Conservation (phyloP, 2,329 filamentous ascomycete genomes). For the Magnaporthiopsis incrustans region DNA sequence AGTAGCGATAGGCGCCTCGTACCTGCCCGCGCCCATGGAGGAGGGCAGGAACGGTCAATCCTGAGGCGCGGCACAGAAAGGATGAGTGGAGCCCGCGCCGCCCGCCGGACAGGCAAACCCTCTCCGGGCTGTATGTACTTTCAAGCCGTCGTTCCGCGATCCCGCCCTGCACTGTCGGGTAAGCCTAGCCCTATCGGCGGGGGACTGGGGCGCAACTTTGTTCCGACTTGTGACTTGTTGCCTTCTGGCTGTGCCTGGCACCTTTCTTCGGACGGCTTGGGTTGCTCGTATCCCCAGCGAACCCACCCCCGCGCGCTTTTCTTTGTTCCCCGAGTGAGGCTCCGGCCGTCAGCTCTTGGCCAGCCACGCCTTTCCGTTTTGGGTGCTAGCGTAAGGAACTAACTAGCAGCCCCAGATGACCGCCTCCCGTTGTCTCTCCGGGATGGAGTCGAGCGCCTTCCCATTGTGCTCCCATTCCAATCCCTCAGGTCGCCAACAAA, state of each 20-base stretch:
- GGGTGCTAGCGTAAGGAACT: not conserved
- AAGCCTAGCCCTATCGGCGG: not conserved
- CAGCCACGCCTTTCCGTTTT: not conserved
- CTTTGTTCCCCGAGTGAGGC: not conserved
- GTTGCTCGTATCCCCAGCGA: not conserved
- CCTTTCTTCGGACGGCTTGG: not conserved
- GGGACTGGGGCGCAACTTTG: not conserved
- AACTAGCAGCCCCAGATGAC: not conserved
- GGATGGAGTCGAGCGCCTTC: not conserved
- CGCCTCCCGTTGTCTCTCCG: not conserved
- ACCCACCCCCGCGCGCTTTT: not conserved
- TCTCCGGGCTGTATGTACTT: not conserved
- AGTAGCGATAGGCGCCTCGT: not conserved
- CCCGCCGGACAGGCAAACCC: too few relatives aligned
- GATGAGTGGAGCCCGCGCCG: not conserved
- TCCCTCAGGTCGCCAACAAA: too few relatives aligned
- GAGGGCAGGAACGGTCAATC: not conserved
- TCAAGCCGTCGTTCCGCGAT: not conserved
- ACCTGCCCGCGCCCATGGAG: too few relatives aligned
- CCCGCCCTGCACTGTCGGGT: conserved; percentile 6
- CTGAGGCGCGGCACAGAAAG: not conserved
- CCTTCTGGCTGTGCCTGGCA: not conserved
- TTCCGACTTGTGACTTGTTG: not conserved
- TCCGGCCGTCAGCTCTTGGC: not conserved
- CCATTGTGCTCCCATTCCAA: not conserved